A percentile compares a stretch with the other conserved stretches of the same genome.
Evolutionary conservation across 2,329 filamentous ascomycete species (phyloP).

Genomic region (Calonectria honghensis): DNA sequence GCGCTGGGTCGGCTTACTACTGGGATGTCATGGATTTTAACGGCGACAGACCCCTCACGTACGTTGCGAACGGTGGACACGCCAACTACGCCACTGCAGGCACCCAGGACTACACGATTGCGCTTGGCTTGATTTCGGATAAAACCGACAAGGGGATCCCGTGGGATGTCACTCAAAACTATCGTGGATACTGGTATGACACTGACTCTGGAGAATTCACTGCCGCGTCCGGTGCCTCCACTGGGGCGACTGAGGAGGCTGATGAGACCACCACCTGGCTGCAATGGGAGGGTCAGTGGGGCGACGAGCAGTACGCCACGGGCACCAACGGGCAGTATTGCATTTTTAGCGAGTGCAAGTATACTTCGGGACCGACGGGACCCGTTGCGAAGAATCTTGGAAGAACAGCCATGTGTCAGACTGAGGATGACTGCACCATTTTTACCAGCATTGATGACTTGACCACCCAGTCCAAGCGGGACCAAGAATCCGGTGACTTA

Average conservation of each 20-base stretch:
- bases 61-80: not conserved
- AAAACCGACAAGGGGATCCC: conserved; percentile 2
- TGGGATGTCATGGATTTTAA: conserved; percentile 15
- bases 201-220: conserved; percentile 3
- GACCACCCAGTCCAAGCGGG: conserved; percentile 13
- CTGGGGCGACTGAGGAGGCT: conserved; percentile 2
- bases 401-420: not conserved
- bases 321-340: not conserved
- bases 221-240: not conserved
- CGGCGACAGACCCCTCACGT: conserved; percentile 6
- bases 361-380: conserved; percentile 1
- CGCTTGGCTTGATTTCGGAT: conserved; percentile 3
- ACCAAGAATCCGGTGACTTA: not conserved
- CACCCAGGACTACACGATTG: conserved; percentile 7
- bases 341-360: conserved; percentile 23
- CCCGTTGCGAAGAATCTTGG: conserved; percentile 17
- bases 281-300: conserved; percentile 1
- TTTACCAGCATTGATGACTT: conserved; percentile 6
- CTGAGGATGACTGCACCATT: conserved; percentile 3
- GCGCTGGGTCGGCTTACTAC: conserved; percentile 12
- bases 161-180: conserved; percentile 14
- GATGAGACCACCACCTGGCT: not conserved
- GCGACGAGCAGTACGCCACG: conserved; percentile 11
- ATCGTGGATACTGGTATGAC: conserved; percentile 9
- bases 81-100: conserved; percentile 12